A percentile compares a stretch with the other conserved stretches of the same genome.
phyloP scores from a whole-genome alignment of 345 rosid species.

The Lumnitzera racemosa region DNA sequence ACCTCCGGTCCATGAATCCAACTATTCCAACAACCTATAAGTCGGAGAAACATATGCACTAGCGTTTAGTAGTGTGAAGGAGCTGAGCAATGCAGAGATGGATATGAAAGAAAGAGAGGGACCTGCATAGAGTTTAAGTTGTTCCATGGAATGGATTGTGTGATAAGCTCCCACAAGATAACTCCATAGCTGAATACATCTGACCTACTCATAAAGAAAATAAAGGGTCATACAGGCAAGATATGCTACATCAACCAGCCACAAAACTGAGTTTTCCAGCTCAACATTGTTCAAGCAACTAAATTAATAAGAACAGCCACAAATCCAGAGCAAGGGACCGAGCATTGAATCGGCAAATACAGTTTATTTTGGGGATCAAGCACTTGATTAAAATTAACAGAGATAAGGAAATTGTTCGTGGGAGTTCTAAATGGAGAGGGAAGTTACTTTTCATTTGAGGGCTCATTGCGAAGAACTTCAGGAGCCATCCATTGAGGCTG shows the following conservation, averaged over 20 bases:
- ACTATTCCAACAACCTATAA: conserved; percentile 73
- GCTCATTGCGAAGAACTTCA: conserved; percentile 82
- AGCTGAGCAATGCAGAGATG: neutral
- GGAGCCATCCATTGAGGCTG: conserved; percentile 99
- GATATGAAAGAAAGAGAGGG: neutral
- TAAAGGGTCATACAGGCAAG: no score
- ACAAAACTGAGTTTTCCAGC: no score
- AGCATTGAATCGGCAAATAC: no score
- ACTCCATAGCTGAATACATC: conserved; percentile 89
- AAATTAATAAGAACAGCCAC: no score
- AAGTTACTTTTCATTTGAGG: conserved; percentile 78
- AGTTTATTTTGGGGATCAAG: no score
- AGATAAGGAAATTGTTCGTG: neutral
- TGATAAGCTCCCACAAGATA: conserved; percentile 79
- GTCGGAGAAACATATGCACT: neutral
- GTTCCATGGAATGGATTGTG: conserved; percentile 73
- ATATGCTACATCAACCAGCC: no score
- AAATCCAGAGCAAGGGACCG: no score
- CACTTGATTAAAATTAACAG: no score
- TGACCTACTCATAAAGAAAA: conserved; percentile 37
- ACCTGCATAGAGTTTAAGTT: conserved; percentile 73
- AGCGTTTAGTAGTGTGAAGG: neutral
- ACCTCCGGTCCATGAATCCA: conserved; percentile 88
- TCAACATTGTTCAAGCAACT: no score
- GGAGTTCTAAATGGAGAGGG: neutral